Percentiles rank a stretch among this genome's conserved stretches.
These are phyloP conservation scores for Xylariaceae sp. DNA, from an alignment of 2,329 filamentous ascomycete species.

Conservation along the genomic window DNA sequence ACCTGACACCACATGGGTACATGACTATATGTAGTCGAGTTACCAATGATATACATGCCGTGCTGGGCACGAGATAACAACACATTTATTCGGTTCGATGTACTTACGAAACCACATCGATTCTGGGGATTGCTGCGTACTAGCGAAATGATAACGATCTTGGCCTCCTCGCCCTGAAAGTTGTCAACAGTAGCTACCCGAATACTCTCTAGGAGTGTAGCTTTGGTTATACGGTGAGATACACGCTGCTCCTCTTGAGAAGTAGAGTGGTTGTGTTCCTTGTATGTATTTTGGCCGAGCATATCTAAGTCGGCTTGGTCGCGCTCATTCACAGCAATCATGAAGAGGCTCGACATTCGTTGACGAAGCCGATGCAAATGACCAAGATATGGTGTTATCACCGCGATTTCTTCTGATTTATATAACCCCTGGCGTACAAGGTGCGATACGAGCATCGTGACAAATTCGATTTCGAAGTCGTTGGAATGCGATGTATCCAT, in stretches of 20 bases:
- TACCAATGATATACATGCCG: slow-evolving; percentile 69
- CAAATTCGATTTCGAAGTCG: slow-evolving; percentile 60
- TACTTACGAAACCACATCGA: slow-evolving; percentile 62
- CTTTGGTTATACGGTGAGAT: slow-evolving; percentile 26
- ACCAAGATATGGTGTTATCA: slow-evolving; percentile 62
- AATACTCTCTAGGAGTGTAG: slow-evolving; percentile 42
- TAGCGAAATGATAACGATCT: slow-evolving; percentile 65
- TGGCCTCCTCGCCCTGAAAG: slow-evolving; percentile 73
- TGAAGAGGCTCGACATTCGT: slow-evolving; percentile 43
- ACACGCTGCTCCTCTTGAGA: slow-evolving; percentile 1
- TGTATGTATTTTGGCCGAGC: slow-evolving; percentile 26
- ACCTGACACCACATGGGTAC: slow-evolving; percentile 63
- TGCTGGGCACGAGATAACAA: slow-evolving; percentile 62
- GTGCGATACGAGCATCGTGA: slow-evolving; percentile 57
- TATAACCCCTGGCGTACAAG: slow-evolving; percentile 62
- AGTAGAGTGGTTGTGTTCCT: slow-evolving; percentile 3
- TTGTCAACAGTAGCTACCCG: slow-evolving; percentile 66
- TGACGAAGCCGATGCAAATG: slow-evolving; percentile 50
- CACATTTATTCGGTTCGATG: slow-evolving; percentile 65
- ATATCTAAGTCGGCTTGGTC: slow-evolving; percentile 51
- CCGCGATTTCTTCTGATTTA: slow-evolving; percentile 56
- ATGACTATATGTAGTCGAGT: slow-evolving; percentile 51
- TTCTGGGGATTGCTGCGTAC: slow-evolving; percentile 61
- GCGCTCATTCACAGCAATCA: slow-evolving; percentile 60
- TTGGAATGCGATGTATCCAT: slow-evolving; percentile 48